A percentile compares a stretch with the other conserved stretches of the same genome.
Conservation (phyloP, 805 yeast species). For the Brettanomyces naardenensis region DNA sequence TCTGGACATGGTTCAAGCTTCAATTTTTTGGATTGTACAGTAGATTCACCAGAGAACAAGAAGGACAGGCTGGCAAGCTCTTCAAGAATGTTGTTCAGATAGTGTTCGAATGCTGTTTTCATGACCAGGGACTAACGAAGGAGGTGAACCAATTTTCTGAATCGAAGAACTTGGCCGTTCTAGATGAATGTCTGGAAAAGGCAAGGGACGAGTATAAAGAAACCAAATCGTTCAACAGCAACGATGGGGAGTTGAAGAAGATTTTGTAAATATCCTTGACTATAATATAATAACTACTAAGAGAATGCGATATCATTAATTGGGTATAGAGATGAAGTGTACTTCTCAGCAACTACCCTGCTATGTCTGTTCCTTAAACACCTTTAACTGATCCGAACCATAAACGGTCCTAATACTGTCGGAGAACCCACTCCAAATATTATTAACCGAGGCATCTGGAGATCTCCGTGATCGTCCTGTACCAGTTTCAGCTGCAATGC, state of each 20-base stretch:
- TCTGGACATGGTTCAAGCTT: slow-evolving; percentile 53
- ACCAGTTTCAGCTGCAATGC: slow-evolving; percentile 20
- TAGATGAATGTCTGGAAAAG: slow-evolving; percentile 16
- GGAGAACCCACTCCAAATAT: slow-evolving; percentile 32
- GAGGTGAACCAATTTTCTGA: slow-evolving; percentile 16
- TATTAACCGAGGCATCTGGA: slow-evolving; percentile 7
- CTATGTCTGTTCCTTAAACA: slow-evolving; percentile 16
- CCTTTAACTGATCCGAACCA: slow-evolving; percentile 24
- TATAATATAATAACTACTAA: too few relatives aligned
- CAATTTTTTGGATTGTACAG: slow-evolving; percentile 45
- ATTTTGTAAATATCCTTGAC: too few relatives aligned
- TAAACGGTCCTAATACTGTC: slow-evolving; percentile 49
- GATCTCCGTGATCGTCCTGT: slow-evolving; percentile 17
- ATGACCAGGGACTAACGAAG: slow-evolving; percentile 10
- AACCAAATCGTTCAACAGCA: slow-evolving; percentile 16
- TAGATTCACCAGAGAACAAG: slow-evolving; percentile 34
- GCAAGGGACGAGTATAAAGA: slow-evolving; percentile 18
- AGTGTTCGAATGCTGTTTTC: slow-evolving; percentile 27
- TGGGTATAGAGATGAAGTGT: background rate
- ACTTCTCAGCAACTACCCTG: background rate
- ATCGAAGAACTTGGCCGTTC: slow-evolving; percentile 14
- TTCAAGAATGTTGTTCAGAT: slow-evolving; percentile 36
- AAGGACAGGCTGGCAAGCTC: slow-evolving; percentile 31
- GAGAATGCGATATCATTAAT: too few relatives aligned
- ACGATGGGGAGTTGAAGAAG: slow-evolving; percentile 13